Evolutionary conservation across 1,284 basidiomycete species (phyloP), one percentile per base, ranked within the genome.

Genomic region (Spongispora temasekensis): DNA sequence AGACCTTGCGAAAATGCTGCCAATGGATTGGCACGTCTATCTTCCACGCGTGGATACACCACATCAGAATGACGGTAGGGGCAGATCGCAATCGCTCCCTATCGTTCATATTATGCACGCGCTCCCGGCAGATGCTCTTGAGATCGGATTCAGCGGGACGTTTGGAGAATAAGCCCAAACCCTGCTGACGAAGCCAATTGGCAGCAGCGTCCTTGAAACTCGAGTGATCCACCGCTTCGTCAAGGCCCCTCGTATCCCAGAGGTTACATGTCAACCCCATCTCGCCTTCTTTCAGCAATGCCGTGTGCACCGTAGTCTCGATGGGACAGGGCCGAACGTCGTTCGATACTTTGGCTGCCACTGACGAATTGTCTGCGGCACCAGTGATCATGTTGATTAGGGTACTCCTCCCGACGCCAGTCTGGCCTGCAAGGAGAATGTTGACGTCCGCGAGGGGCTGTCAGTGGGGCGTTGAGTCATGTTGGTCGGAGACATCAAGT

Each of bases 31-130:
- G 59, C 46, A 71, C 58, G 23, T 68, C 69, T 53, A 73, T 71
- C 60, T 70, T 73, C 12, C 67, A 73, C 37, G 71, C 71, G n/a
- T 64, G 67, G 25, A 73, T 71, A 31, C 68, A 70, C 68, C 68
- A 71, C 58, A 72, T 60, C 2, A 71, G 58, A 53, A 72, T 35
- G 53, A 68, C 46, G 55, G 31, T 40, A 32, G 68, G 28, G 50
- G 56, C 15, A 8, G 59, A 48, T 40, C 7, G 48, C 8, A 54
- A 35, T 34, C 54, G 50, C 23, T 67, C 67, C 48, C 58, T 56
- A 12, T 63, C 62, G 4, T 53, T 25, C 17, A 61, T 54, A 57
- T 59, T 57, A 28, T 37, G 44, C 34, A 71, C 56, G n/a, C 62
- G 60, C 40, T 50, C 28, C 28, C 61, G 67, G 55, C 71, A 73